Base-by-base conservation (phyloP, 495 filamentous ascomycete species). In the Elasticomyces elasticus region DNA sequence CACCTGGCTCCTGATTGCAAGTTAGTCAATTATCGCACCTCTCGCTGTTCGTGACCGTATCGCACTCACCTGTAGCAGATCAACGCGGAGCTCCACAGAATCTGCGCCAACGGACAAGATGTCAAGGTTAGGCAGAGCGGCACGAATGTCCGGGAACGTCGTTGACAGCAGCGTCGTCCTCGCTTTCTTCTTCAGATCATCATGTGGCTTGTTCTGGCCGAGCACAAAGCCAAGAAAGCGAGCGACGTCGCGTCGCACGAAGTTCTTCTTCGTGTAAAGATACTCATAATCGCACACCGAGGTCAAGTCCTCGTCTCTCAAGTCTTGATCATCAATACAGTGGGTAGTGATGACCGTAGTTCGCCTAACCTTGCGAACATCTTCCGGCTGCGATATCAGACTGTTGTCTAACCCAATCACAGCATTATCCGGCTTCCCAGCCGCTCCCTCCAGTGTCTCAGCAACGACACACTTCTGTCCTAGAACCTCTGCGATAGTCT, bases 61-160 rank as follows among this genome's bases (percentile, higher is more conserved):
- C 30, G 30, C 30, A 33, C 30, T 33, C 30, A 33, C 30, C 30
- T 85, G 79, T 46, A 92, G 70, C 33, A 92, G 73, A 67, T 92
- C 87, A 11, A 90, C 86, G 44, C 87, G 79, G 49, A 90, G 76
- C 65, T 92, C 87, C 19, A 92, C 81, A 5, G 85, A 87, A 70
- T 92, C 87, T 12, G 85, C 80, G 10, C 87, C 87, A 5, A 92
- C 86, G 5, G 87, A 88, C 15, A 90, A 71, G 55, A 90, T 88
- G 69, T 90, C 85, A 40, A 92, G 73, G 66, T 89, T 90, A 0
- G 87, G 83, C 50, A 90, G 69, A n/a, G 85, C 86, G 27, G 86
- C 82, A 61, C 80, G 83, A 2, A 92, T 86, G 64, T 90, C 86
- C 0, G 87, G 85, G 55, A 92, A 92, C 1, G 87, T 92, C 0